Conservation (phyloP, 192 early-diverging fungal genomes). For the Coemansia sp. region DNA sequence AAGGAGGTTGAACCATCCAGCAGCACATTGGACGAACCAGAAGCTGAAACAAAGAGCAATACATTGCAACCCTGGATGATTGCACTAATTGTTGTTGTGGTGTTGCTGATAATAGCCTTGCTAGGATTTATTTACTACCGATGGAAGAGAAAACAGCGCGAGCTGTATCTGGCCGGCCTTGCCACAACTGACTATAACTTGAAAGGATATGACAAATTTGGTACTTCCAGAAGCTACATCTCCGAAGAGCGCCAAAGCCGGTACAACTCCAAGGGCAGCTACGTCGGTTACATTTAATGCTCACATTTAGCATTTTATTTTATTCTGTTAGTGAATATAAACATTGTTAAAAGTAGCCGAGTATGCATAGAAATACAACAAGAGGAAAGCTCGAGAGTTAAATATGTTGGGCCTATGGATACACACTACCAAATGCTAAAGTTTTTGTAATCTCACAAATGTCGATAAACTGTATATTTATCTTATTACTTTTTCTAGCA, state of each 20-base stretch:
- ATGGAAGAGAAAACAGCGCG: not conserved
- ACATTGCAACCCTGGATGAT: not conserved
- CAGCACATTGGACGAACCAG: not conserved
- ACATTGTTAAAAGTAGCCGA: too few relatives aligned
- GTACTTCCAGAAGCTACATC: not conserved
- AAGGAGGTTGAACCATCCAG: not conserved
- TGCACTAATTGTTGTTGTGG: not conserved
- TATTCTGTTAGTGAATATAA: not conserved
- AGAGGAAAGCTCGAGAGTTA: too few relatives aligned
- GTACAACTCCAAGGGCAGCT: constrained; percentile 10
- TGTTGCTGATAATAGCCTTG: not conserved
- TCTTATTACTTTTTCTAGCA: too few relatives aligned
- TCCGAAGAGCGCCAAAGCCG: constrained; percentile 2
- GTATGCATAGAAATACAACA: too few relatives aligned
- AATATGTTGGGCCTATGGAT: too few relatives aligned
- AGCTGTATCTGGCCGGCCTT: not conserved
- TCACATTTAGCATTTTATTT: not conserved
- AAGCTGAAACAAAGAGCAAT: too few relatives aligned
- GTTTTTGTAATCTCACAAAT: too few relatives aligned
- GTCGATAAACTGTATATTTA: too few relatives aligned
- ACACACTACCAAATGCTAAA: too few relatives aligned
- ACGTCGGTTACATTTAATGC: not conserved
- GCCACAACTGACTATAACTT: not conserved
- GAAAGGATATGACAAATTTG: not conserved
- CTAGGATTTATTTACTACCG: constrained; percentile 1